Conservation (phyloP, 139 green algal species). For the Asterochloris erici region DNA sequence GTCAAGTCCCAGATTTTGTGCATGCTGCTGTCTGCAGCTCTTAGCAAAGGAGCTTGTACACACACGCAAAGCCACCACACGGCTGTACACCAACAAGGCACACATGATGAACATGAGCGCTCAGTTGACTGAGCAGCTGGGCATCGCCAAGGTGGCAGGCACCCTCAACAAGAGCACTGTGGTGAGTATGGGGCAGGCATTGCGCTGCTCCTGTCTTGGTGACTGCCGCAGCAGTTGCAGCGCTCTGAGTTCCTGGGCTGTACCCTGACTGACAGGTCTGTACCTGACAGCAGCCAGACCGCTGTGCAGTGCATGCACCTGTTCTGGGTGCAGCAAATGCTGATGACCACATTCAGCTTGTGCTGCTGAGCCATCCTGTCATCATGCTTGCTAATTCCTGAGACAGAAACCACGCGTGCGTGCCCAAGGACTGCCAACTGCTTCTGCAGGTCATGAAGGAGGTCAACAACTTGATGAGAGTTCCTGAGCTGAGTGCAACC, state of each 20-base stretch:
- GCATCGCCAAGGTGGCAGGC: conserved; percentile 56
- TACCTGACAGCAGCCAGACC: no score
- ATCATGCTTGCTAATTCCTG: background rate
- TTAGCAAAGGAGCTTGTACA: conserved; percentile 79
- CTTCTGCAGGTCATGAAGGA: conserved; percentile 66
- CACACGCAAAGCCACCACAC: conserved; percentile 48
- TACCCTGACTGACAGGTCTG: no score
- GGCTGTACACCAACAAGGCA: conserved; percentile 81
- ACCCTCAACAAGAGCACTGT: conserved; percentile 69
- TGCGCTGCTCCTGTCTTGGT: no score
- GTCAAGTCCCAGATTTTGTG: no score
- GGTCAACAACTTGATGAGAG: conserved; percentile 70
- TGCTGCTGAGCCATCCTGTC: background rate
- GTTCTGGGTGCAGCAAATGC: no score
- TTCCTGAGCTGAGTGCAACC: conserved; percentile 67
- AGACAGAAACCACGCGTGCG: background rate
- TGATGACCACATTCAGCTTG: no score
- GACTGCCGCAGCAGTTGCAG: no score
- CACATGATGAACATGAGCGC: conserved; percentile 72
- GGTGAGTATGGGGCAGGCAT: background rate
- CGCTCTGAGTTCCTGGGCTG: no score
- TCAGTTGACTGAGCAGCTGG: conserved; percentile 78
- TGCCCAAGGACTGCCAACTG: background rate
- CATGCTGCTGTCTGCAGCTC: background rate
- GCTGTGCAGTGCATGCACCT: no score